Conservation (phyloP, 2,329 filamentous ascomycete species). For the Beauveria brongniartii region DNA sequence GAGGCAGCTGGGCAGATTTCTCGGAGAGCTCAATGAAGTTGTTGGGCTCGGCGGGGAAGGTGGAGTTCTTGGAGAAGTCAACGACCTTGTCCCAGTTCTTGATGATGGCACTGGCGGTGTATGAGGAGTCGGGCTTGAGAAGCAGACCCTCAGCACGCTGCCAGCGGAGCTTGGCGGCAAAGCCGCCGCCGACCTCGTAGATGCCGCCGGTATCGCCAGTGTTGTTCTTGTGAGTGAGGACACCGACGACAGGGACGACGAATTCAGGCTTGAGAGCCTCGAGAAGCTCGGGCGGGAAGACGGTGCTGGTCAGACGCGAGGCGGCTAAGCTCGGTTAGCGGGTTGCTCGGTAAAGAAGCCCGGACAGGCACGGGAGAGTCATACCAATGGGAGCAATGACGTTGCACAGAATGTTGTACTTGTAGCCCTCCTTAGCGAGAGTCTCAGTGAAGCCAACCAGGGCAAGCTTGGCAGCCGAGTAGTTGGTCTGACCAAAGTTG, state of each 20-base stretch:
- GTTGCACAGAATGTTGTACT: conserved; percentile 96
- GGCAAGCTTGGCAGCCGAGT: conserved; percentile 91
- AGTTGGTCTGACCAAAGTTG: conserved; percentile 92
- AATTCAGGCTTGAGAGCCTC: conserved; percentile 83
- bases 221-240: conserved; percentile 80
- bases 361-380: conserved; percentile 11
- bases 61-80: conserved; percentile 70
- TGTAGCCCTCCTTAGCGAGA: conserved; percentile 90
- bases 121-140: conserved; percentile 77
- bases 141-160: conserved; percentile 84
- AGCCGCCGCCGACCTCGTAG: conserved; percentile 89
- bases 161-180: conserved; percentile 90
- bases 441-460: conserved; percentile 98
- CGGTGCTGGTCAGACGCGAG: conserved; percentile 88
- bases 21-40: conserved; percentile 85
- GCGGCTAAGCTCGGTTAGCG: conserved; percentile 49
- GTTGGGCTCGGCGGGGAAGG: conserved; percentile 75
- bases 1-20: conserved; percentile 68
- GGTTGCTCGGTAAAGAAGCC: background rate
- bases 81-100: conserved; percentile 83
- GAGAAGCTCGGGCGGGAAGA: conserved; percentile 91
- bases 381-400: conserved; percentile 78
- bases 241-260: conserved; percentile 88
- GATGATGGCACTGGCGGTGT: conserved; percentile 81
- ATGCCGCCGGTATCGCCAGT: conserved; percentile 76